Evolutionary conservation across 2,329 filamentous ascomycete species (phyloP), one percentile per base, ranked within the genome.

Genomic region (Trichoderma breve): DNA sequence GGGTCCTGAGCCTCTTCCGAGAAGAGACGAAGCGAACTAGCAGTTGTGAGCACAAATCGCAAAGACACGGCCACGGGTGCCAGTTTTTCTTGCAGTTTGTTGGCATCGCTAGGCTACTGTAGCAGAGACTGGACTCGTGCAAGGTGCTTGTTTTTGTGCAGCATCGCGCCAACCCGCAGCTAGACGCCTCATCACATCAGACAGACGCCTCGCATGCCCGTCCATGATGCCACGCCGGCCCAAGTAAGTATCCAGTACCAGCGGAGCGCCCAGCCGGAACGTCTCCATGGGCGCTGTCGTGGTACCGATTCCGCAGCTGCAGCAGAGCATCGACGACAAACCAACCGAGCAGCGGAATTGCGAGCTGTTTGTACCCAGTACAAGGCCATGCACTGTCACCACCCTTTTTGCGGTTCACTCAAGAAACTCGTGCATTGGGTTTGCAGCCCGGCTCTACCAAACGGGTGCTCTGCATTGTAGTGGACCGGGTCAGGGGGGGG

Each of bases 1-100:
- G 63, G 63, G 21, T 75, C 36, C 14, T 69, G 39, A 69, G 66
- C 66, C 66, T 69, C 66, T 69, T 69, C 66, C 57, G 66, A 69
- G 57, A 51, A 15, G 26, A 61, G n/a, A 57, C 57, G 65, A 60
- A 57, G 51, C 30, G 55, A 14, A 26, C n/a, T 36, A 61, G 58
- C 32, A 69, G 18, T 47, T 47, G n/a, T 36, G 34, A 36, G 14
- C 34, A 36, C 34, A 15, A 36, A 36, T 36, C 34, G 34, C 34
- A 36, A 15, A 36, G 34, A 36, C 30, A 36, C 34, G 34, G 34
- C 34, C 34, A 36, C 34, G 34, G 34, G 34, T 36, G 34, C 39
- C 39, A 47, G 18, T 47, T 47, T 47, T n/a, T 47, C 21, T 9
- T 39, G 14, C 15, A 18, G 36, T 39, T 39, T 39, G 36, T 39